A percentile compares a stretch with the other conserved stretches of the same genome.
phyloP scores from a whole-genome alignment of 441 rosid species.

The Erodium moschatum region DNA sequence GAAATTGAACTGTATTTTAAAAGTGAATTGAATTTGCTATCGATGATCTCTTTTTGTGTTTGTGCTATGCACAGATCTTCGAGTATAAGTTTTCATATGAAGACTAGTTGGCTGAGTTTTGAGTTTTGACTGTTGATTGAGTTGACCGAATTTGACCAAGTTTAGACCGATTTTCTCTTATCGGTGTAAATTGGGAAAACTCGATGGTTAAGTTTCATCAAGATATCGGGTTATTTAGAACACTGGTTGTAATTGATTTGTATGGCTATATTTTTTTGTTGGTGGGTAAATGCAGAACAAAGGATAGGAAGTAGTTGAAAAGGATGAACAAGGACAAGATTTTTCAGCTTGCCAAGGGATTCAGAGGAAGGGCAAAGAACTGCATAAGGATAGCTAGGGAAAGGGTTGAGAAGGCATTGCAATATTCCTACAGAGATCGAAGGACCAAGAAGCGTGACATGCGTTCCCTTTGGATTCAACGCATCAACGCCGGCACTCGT shows the following conservation, averaged over 20 bases:
- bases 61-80: too few relatives aligned
- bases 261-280: background rate
- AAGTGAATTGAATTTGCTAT: too few relatives aligned
- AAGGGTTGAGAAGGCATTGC: conserved; percentile 92
- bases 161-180: too few relatives aligned
- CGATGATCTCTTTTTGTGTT: too few relatives aligned
- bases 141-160: too few relatives aligned
- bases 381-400: conserved; percentile 84
- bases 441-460: conserved; percentile 94
- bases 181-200: too few relatives aligned
- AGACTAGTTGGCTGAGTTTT: too few relatives aligned
- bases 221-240: too few relatives aligned
- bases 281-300: background rate
- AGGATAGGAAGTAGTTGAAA: background rate
- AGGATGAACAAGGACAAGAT: conserved; percentile 78
- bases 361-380: conserved; percentile 89
- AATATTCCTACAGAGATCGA: conserved; percentile 85
- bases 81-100: too few relatives aligned
- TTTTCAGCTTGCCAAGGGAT: conserved; percentile 78
- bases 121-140: too few relatives aligned
- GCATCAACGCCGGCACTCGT: conserved; percentile 85
- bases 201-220: too few relatives aligned
- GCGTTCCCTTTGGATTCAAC: conserved; percentile 91
- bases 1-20: too few relatives aligned
- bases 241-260: background rate